These are phyloP conservation scores for Anthracocystis panici-leucophaei DNA, from an alignment of 1,284 basidiomycete species.

Conservation along the genomic window DNA sequence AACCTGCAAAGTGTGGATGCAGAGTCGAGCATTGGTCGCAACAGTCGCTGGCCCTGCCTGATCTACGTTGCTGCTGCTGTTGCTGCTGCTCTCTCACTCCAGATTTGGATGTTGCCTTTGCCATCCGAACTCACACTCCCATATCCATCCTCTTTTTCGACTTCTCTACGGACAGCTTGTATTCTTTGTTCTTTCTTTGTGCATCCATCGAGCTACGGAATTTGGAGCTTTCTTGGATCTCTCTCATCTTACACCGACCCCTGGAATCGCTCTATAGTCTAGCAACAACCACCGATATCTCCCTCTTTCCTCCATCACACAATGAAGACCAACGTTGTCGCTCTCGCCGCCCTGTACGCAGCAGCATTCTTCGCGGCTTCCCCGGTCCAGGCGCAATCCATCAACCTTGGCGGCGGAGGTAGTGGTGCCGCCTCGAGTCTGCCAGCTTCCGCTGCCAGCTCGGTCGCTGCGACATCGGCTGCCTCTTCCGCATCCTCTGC, in stretches of 20 bases:
- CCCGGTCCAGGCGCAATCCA: slow-evolving; percentile 19
- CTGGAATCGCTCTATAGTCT: too few species aligned
- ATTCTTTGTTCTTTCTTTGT: background rate
- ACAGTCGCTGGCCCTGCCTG: background rate
- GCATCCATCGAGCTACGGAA: background rate
- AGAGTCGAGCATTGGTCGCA: background rate
- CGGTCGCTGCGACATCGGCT: slow-evolving; percentile 8
- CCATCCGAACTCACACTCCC: background rate
- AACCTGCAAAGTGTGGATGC: background rate
- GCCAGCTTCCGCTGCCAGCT: slow-evolving; percentile 6
- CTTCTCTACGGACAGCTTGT: background rate
- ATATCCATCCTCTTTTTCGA: background rate
- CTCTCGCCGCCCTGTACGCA: slow-evolving; percentile 29
- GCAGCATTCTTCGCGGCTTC: slow-evolving; percentile 33
- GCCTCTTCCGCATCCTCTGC: slow-evolving; percentile 11
- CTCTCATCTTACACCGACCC: background rate
- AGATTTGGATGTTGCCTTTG: background rate
- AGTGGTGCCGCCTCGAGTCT: slow-evolving; percentile 13
- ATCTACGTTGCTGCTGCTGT: background rate
- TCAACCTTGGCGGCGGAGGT: slow-evolving; percentile 15
- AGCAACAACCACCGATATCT: too few species aligned
- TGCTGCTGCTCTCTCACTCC: background rate
- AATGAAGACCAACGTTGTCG: slow-evolving; percentile 36
- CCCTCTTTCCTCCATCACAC: background rate
- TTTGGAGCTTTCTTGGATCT: background rate